A percentile compares a stretch with the other conserved stretches of the same genome.
Conservation (phyloP, 108 stramenopile genomes). For the Stephanodiscus triporus region DNA sequence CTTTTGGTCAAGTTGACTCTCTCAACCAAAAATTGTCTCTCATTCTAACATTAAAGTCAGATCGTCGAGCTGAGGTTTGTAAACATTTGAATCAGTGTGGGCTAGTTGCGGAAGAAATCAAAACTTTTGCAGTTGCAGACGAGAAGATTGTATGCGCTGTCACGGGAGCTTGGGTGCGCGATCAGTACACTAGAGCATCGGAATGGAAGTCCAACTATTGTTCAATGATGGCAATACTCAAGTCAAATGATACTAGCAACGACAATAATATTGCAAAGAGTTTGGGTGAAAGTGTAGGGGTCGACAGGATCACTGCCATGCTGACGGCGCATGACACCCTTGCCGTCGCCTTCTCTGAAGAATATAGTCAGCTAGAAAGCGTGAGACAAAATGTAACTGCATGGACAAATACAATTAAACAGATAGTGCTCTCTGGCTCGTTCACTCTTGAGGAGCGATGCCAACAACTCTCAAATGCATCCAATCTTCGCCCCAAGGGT, state of each 20-base stretch:
- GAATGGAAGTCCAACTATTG: conserved; percentile 32
- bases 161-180: conserved; percentile 47
- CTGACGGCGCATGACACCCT: conserved; percentile 41
- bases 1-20: conserved; percentile 28
- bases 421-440: conserved; percentile 25
- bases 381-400: conserved; percentile 44
- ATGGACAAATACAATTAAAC: conserved; percentile 55
- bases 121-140: conserved; percentile 55
- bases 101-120: conserved; percentile 55
- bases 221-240: conserved; percentile 25
- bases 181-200: conserved; percentile 30
- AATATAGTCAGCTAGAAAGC: conserved; percentile 28
- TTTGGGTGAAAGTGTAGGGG: conserved; percentile 6
- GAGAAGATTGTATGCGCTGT: conserved; percentile 29
- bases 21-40: conserved; percentile 36
- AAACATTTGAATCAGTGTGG: conserved; percentile 36
- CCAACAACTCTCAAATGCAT: conserved; percentile 11
- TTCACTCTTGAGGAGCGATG: conserved; percentile 34
- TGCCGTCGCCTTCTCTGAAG: conserved; percentile 45
- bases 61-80: conserved; percentile 34
- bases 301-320: conserved; percentile 27
- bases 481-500: conserved; percentile 58
- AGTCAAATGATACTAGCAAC: conserved; percentile 12
- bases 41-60: conserved; percentile 45
- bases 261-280: background rate